phyloP scores from a whole-genome alignment of 2,329 filamentous ascomycete species.

The Claviceps spartinae region DNA sequence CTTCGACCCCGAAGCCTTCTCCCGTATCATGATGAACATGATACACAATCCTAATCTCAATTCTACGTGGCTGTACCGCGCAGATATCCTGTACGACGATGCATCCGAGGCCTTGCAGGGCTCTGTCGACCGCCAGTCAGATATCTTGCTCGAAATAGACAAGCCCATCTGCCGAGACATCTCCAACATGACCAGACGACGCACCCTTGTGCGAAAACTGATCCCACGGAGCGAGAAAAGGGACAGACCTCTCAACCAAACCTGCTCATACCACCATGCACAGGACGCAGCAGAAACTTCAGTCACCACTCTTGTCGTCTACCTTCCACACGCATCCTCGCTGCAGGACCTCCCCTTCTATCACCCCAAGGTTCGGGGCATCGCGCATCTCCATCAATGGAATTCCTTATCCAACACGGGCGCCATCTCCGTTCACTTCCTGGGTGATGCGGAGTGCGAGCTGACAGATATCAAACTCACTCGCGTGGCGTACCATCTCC shows the following conservation, averaged over 20 bases:
- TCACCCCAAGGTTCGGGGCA: slow-evolving; percentile 60
- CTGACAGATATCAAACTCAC: slow-evolving; percentile 34
- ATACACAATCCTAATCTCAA: slow-evolving; percentile 71
- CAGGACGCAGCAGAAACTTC: slow-evolving; percentile 11
- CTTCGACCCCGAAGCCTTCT: slow-evolving; percentile 51
- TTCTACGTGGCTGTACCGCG: slow-evolving; percentile 63
- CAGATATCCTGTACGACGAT: slow-evolving; percentile 49
- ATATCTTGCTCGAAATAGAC: neutral
- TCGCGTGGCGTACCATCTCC: slow-evolving; percentile 55
- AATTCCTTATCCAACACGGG: slow-evolving; percentile 28
- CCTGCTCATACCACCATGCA: slow-evolving; percentile 55
- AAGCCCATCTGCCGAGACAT: slow-evolving; percentile 10
- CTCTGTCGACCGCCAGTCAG: neutral
- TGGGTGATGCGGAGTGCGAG: slow-evolving; percentile 29
- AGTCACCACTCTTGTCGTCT: slow-evolving; percentile 42
- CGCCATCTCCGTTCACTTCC: slow-evolving; percentile 46
- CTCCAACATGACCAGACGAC: slow-evolving; percentile 28
- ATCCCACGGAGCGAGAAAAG: slow-evolving; percentile 70
- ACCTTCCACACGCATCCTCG: slow-evolving; percentile 56
- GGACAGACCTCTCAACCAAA: slow-evolving; percentile 67
- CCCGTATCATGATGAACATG: slow-evolving; percentile 57
- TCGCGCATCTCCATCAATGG: slow-evolving; percentile 67
- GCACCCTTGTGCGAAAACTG: slow-evolving; percentile 60
- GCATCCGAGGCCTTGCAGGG: slow-evolving; percentile 3
- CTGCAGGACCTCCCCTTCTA: slow-evolving; percentile 67